Percentiles rank a stretch among this genome's conserved stretches.
Evolutionary conservation across 2,329 filamentous ascomycete species (phyloP).

Genomic region (Triangularia verruculosa): DNA sequence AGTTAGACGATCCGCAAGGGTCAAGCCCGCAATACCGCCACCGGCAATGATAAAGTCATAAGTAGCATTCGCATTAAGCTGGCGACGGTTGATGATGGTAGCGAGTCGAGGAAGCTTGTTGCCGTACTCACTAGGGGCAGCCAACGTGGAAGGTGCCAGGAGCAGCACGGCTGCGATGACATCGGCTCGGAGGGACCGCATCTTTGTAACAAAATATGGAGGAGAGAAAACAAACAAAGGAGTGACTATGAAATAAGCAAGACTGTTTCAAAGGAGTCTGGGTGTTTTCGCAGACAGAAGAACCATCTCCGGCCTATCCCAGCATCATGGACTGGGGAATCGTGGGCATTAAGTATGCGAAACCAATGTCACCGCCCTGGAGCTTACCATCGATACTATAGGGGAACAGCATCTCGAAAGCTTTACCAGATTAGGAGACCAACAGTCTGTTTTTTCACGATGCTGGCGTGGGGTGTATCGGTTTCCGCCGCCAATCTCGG

Average conservation of each 20-base stretch:
- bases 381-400: neutral
- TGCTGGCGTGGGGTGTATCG: neutral
- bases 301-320: neutral
- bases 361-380: neutral
- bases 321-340: neutral
- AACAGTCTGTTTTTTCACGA: neutral
- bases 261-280: neutral
- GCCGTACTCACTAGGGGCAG: constrained; percentile 3
- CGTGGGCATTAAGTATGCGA: neutral
- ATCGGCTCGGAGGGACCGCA: neutral
- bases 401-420: too few relatives aligned
- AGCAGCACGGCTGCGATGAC: constrained; percentile 1
- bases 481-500: constrained; percentile 1
- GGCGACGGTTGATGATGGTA: constrained; percentile 20
- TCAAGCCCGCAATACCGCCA: constrained; percentile 30
- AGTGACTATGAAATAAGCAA: neutral
- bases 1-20: constrained; percentile 30
- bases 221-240: neutral
- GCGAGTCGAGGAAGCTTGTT: constrained; percentile 21
- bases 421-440: neutral
- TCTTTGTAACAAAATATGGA: neutral
- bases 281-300: neutral
- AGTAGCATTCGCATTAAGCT: constrained; percentile 1
- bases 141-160: constrained; percentile 4
- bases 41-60: constrained; percentile 31